These are phyloP conservation scores for Rhodosporidiobolus sp. DNA, from an alignment of 768 basidiomycete genomes.

Conservation along the genomic window DNA sequence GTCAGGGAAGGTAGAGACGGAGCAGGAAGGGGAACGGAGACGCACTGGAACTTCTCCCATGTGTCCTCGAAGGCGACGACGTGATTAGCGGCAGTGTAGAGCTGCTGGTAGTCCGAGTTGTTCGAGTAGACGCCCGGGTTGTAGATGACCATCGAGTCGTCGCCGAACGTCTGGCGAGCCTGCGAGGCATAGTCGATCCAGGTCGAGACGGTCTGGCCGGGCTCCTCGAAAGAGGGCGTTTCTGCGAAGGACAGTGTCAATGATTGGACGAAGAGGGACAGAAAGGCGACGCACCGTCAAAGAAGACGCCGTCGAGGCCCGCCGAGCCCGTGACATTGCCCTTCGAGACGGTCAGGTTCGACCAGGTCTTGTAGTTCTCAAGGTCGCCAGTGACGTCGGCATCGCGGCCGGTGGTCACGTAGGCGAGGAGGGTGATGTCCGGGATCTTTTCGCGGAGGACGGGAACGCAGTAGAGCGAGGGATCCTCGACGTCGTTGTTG, in stretches of 20 bases:
- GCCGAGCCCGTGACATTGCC: not conserved
- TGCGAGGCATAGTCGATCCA: not conserved
- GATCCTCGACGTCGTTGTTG: not conserved
- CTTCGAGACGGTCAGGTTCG: not conserved
- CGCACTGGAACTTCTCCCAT: not conserved
- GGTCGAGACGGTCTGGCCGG: no score
- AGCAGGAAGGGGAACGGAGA: not conserved
- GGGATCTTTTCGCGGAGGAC: constrained; percentile 5
- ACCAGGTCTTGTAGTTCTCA: constrained; percentile 1
- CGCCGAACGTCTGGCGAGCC: no score
- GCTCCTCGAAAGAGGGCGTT: no score
- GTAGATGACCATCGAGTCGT: constrained; percentile 2
- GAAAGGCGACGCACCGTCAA: no score
- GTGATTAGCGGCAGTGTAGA: not conserved
- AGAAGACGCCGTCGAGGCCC: constrained; percentile 18
- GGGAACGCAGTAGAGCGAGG: constrained; percentile 24
- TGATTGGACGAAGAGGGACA: no score
- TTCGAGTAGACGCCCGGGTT: constrained; percentile 5
- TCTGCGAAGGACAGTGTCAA: no score
- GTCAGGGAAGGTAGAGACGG: not conserved
- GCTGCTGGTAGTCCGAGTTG: not conserved
- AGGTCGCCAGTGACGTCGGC: not conserved
- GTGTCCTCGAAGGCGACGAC: constrained; percentile 18
- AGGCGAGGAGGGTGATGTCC: not conserved
- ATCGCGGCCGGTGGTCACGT: constrained; percentile 14